Evolutionary conservation across 148 eudicot genomes (phyloP).

Genomic region (Diospyros lotus): DNA sequence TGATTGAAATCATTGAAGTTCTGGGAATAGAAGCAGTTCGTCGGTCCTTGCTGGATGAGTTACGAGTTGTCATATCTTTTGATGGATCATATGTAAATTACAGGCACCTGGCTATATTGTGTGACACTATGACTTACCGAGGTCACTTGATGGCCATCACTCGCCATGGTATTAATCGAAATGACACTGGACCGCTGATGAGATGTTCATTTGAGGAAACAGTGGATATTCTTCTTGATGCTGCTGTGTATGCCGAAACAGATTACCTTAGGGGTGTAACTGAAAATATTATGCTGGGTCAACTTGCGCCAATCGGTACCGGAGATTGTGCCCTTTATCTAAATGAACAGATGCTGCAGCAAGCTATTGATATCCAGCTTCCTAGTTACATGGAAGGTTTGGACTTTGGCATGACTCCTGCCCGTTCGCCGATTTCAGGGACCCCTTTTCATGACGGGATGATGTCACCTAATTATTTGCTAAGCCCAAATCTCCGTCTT

Average conservation of each 20-base stretch:
- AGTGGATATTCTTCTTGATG: conserved; percentile 97
- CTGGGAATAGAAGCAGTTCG: conserved; percentile 98
- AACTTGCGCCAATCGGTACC: conserved; percentile 96
- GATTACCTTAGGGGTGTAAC: conserved; percentile 90
- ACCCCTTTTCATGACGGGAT: conserved; percentile 88
- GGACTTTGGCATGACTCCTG: conserved; percentile 93
- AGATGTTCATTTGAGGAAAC: conserved; percentile 99
- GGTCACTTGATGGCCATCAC: conserved; percentile 99
- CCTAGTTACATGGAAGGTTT: conserved; percentile 93
- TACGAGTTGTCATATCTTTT: conserved; percentile 94
- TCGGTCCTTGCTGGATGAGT: conserved; percentile 81
- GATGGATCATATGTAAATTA: conserved; percentile 98
- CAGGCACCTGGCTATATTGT: conserved; percentile 89
- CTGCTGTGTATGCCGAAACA: conserved; percentile 92
- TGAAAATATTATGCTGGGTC: conserved; percentile 98
- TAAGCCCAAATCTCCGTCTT: conserved; percentile 64
- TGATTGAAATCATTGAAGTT: conserved; percentile 96
- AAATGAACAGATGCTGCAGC: conserved; percentile 86
- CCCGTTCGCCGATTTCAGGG: conserved; percentile 68
- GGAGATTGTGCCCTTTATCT: conserved; percentile 81
- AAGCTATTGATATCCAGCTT: conserved; percentile 88
- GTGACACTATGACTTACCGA: conserved; percentile 98
- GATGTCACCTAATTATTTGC: conserved; percentile 85
- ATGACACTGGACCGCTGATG: conserved; percentile 97
- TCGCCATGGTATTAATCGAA: conserved; percentile 93